Base-by-base conservation (phyloP, 129 eudicot species). In the Flaveria brownii region DNA sequence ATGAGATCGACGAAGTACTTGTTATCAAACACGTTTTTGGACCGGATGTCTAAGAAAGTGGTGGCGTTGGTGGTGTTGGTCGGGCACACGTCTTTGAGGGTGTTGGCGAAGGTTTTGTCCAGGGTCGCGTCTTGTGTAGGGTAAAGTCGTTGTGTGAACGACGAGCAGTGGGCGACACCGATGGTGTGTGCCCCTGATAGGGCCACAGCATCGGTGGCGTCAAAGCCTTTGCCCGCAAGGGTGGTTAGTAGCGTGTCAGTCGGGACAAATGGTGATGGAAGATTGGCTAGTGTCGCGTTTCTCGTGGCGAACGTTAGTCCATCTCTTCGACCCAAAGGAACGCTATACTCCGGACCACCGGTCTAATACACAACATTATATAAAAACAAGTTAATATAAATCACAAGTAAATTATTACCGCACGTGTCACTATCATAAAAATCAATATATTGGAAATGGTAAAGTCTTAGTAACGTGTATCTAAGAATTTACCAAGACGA, bases 141-240 rank as follows among this genome's bases (percentile, higher is more conserved):
- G 77, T 86, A 86, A 17, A 89, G 91, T 7, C 91, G 71, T 1
- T n/a, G 28, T 4, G 81, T 68, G 84, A 89, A 86, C 2, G 95
- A 84, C 4, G 79, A 13, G 82, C 95, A 89, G 45, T 89, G 89
- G 68, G 81, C 77, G 49, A 82, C 61, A 8, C 95, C 89, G 68
- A 89, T 86, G 56, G 95, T 89, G 91, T 89, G 95, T 50, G 86
- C 91, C 6, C 95, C 95, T 1, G 95, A 89, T 20, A 89, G 86
- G 16, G 95, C 95, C n/a, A 89, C 95, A 0, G 46, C 79, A n/a
- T 89, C 95, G 1, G 84, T 89, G 76, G 95, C 81, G 41, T 71
- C 77, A 55, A 89, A 77, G 4, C 76, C 76, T 9, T 80, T 84
- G 77, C 66, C 33, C 9, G 87, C 87, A 1, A 84, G 81, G 64